These are phyloP conservation scores for Cercospora berteroae DNA, from an alignment of 2,329 filamentous ascomycete species.

Conservation along the genomic window DNA sequence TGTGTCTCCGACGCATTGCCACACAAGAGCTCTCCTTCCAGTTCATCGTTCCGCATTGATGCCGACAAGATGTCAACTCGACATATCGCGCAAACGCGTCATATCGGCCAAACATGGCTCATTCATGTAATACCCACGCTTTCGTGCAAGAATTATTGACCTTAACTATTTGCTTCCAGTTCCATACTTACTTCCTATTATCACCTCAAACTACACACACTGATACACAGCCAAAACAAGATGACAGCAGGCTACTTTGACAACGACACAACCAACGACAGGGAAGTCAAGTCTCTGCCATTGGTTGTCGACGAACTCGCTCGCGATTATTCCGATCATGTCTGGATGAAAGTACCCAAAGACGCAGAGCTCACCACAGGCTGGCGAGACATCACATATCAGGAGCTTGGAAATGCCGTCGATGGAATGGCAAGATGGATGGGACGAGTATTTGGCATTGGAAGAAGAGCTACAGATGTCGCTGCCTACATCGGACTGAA, in stretches of 20 bases:
- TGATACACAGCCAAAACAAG: background rate
- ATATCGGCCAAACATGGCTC: background rate
- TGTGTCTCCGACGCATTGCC: background rate
- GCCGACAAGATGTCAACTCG: background rate
- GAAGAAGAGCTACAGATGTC: conserved; percentile 23
- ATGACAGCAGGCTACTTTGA: background rate
- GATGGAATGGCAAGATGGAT: conserved; percentile 21
- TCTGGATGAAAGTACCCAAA: conserved; percentile 25
- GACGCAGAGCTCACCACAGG: conserved; percentile 19
- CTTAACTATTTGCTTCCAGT: no score
- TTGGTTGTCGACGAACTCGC: conserved; percentile 25
- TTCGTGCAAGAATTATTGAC: no score
- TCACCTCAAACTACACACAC: background rate
- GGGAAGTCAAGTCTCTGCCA: conserved; percentile 18
- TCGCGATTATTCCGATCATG: conserved; percentile 21
- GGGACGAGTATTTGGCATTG: conserved; percentile 25
- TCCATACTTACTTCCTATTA: background rate
- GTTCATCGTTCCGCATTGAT: background rate
- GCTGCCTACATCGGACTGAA: conserved; percentile 31
- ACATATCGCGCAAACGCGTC: background rate
- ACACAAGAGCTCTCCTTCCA: background rate
- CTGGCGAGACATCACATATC: conserved; percentile 23
- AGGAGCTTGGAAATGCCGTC: conserved; percentile 17
- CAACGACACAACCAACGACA: background rate
- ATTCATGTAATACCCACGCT: background rate